Percentiles rank a stretch among this genome's conserved stretches.
These are phyloP conservation scores for Calonectria henricotiae DNA, from an alignment of 2,329 filamentous ascomycete species.

Conservation along the genomic window DNA sequence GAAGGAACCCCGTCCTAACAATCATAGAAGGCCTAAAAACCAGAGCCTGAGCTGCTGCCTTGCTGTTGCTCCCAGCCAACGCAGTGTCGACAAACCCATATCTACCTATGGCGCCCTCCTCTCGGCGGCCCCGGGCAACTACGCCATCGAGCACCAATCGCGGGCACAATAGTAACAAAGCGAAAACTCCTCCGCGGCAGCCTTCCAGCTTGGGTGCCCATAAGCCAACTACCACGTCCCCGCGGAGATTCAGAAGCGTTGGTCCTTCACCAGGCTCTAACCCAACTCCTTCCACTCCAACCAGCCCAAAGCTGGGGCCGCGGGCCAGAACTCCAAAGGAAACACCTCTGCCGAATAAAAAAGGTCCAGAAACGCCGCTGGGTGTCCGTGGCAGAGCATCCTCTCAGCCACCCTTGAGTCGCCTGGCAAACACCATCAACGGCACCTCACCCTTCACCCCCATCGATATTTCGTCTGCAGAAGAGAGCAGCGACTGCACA, in stretches of 20 bases:
- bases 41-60: too few species aligned
- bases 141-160: neutral
- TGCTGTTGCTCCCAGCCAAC: neutral
- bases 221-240: slow-evolving; percentile 7
- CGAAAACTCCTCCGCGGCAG: neutral
- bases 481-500: slow-evolving; percentile 23
- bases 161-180: neutral
- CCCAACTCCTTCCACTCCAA: slow-evolving; percentile 28
- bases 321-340: slow-evolving; percentile 23
- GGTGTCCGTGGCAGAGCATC: slow-evolving; percentile 8
- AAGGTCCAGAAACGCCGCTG: slow-evolving; percentile 29
- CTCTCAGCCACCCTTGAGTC: neutral
- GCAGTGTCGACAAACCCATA: neutral
- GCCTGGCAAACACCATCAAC: slow-evolving; percentile 22
- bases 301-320: neutral
- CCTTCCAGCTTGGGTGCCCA: neutral
- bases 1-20: neutral
- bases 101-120: neutral
- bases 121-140: neutral
- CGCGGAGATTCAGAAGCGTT: neutral
- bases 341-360: neutral
- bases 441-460: slow-evolving; percentile 43
- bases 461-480: slow-evolving; percentile 44
- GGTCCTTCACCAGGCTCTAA: neutral
- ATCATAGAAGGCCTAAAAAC: neutral